A percentile compares a stretch with the other conserved stretches of the same genome.
Evolutionary conservation across 1,284 basidiomycete genomes (phyloP).

Genomic region (Ganoderma boninense): DNA sequence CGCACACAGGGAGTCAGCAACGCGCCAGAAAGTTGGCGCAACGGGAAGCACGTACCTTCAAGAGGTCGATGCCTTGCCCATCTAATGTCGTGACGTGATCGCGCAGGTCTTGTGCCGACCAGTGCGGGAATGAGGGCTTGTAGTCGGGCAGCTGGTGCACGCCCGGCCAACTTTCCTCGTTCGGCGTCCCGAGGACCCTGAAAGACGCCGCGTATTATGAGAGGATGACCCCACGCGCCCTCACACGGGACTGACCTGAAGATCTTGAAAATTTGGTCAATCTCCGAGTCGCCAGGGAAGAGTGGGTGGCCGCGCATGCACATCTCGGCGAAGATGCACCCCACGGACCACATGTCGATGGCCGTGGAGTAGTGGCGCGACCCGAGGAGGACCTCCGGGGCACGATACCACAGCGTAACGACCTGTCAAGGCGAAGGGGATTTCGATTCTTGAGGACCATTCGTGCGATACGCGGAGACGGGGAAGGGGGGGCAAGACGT

Average conservation of each 20-base stretch:
- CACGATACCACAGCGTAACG: conserved; percentile 98
- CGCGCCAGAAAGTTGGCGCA: not conserved
- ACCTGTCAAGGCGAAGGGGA: conserved; percentile 64
- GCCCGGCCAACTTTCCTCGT: conserved; percentile 93
- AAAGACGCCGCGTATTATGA: not conserved
- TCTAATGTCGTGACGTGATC: conserved; percentile 76
- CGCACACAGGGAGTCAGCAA: not conserved
- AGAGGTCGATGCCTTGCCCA: conserved; percentile 78
- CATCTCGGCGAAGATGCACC: conserved; percentile 96
- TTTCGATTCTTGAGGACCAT: not conserved
- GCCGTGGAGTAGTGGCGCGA: conserved; percentile 96
- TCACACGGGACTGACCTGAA: conserved; percentile 76
- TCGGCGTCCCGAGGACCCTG: conserved; percentile 95
- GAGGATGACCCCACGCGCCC: not conserved
- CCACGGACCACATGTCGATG: conserved; percentile 99
- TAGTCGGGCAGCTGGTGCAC: conserved; percentile 93
- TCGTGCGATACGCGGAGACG: too few species aligned
- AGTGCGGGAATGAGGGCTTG: conserved; percentile 97
- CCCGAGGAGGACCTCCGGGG: conserved; percentile 96
- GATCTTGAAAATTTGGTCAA: conserved; percentile 99
- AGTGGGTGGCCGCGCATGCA: conserved; percentile 87
- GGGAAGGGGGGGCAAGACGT: conserved; percentile 31
- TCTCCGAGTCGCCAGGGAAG: conserved; percentile 99
- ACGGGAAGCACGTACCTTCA: conserved; percentile 60
- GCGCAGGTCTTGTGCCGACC: conserved; percentile 78